These are phyloP conservation scores for Rutstroemia sp. DNA, from an alignment of 2,329 filamentous ascomycete genomes.

Conservation along the genomic window DNA sequence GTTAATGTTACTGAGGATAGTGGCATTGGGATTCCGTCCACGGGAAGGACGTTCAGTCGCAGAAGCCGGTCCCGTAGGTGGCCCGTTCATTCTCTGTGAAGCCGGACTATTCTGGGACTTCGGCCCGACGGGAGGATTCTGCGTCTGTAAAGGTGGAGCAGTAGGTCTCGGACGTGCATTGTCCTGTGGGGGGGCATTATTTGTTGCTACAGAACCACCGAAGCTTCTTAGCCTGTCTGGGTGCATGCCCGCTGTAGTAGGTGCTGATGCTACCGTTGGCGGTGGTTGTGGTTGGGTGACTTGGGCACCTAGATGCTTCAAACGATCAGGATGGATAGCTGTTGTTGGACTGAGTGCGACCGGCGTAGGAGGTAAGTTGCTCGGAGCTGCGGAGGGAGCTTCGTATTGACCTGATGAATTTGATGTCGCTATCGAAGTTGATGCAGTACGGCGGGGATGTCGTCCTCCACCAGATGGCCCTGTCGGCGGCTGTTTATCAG, in stretches of 20 bases:
- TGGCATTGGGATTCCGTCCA: conserved; percentile 41
- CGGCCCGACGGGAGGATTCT: conserved; percentile 26
- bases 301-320: conserved; percentile 38
- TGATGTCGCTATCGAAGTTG: conserved; percentile 9
- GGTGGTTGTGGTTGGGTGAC: conserved; percentile 27
- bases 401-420: conserved; percentile 24
- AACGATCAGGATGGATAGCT: conserved; percentile 33
- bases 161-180: conserved; percentile 30
- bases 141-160: conserved; percentile 23
- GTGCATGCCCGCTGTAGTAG: conserved; percentile 27
- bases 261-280: conserved; percentile 27
- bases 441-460: conserved; percentile 18
- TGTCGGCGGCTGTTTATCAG: conserved; percentile 29
- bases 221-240: conserved; percentile 27
- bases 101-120: conserved; percentile 25
- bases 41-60: conserved; percentile 25
- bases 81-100: conserved; percentile 19
- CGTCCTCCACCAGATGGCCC: conserved; percentile 26
- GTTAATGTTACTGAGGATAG: conserved; percentile 47
- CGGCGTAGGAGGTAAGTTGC: conserved; percentile 23
- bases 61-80: conserved; percentile 30
- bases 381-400: conserved; percentile 10
- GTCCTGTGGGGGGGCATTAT: conserved; percentile 23
- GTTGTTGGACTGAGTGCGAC: conserved; percentile 17
- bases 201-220: conserved; percentile 21